Percentiles rank a stretch among this genome's conserved stretches.
Conservation (phyloP, 176 grass and related monocot genomes). For the Phyllostachys edulis region DNA sequence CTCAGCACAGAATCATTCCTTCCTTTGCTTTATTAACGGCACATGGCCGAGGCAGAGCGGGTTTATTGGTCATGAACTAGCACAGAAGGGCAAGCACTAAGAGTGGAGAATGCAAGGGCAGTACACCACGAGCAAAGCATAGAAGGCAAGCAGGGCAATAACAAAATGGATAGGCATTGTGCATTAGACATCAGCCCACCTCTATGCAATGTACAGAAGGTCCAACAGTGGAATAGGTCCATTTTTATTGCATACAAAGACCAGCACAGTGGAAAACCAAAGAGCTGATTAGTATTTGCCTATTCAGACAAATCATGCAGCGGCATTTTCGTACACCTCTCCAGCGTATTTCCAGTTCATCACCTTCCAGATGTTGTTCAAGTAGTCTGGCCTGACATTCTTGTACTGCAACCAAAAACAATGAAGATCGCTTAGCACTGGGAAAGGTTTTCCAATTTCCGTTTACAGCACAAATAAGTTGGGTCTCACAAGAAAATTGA, state of each 20-base stretch:
- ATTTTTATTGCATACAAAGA: constrained; percentile 51
- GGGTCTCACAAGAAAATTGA: neutral
- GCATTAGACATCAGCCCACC: neutral
- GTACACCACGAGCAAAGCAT: neutral
- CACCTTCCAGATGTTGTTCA: constrained; percentile 96
- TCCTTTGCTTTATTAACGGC: neutral
- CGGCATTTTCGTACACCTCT: constrained; percentile 60
- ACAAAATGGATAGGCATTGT: neutral
- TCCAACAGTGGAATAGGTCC: neutral
- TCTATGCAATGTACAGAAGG: constrained; percentile 28
- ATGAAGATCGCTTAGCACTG: neutral
- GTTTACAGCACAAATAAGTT: neutral
- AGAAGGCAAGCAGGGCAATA: neutral
- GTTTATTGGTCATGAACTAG: neutral
- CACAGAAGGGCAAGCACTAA: neutral
- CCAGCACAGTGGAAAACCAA: neutral
- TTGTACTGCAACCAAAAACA: constrained; percentile 73
- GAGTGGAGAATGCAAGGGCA: neutral
- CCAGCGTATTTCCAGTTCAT: constrained; percentile 96
- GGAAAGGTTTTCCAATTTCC: neutral
- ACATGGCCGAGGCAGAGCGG: neutral
- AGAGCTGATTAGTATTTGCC: neutral
- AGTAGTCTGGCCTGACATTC: constrained; percentile 90
- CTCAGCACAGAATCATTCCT: neutral
- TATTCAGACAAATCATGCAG: constrained; percentile 41